A percentile compares a stretch with the other conserved stretches of the same genome.
phyloP scores from a whole-genome alignment of 148 eudicot genomes.

The Rhododendron griersonianum region DNA sequence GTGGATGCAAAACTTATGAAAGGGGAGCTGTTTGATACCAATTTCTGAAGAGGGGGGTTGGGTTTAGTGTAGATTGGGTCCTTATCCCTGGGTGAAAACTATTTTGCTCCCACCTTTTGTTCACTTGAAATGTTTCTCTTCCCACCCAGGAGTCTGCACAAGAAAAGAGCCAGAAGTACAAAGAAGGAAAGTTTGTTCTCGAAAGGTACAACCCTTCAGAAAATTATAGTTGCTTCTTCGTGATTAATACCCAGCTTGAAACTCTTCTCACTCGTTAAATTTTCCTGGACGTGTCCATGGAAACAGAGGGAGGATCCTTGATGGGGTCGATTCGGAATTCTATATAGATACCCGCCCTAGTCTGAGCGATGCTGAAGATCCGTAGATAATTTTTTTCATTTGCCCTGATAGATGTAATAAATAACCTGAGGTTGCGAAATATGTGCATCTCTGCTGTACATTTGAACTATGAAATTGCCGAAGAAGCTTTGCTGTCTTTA shows the following conservation, averaged over 20 bases:
- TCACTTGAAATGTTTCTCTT: not conserved
- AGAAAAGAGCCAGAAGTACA: constrained; percentile 81
- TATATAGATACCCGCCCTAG: constrained; percentile 51
- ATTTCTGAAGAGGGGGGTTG: not conserved
- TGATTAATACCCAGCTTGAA: not conserved
- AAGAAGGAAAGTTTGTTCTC: constrained; percentile 85
- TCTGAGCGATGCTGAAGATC: constrained; percentile 68
- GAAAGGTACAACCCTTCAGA: constrained; percentile 50
- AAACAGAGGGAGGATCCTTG: constrained; percentile 70
- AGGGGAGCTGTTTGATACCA: not conserved
- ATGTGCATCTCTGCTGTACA: not conserved
- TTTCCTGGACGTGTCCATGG: constrained; percentile 7
- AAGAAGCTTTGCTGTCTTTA: not conserved
- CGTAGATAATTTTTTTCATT: constrained; percentile 10
- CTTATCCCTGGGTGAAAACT: not conserved
- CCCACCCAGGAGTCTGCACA: constrained; percentile 57
- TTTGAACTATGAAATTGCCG: not conserved
- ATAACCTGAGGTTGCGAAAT: not conserved
- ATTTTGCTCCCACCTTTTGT: not conserved
- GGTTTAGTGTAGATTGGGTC: not conserved
- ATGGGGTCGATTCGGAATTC: constrained; percentile 62
- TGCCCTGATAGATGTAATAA: constrained; percentile 2
- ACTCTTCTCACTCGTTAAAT: not conserved
- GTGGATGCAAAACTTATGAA: not conserved
- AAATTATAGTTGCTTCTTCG: not conserved